phyloP scores from a whole-genome alignment of 257 asterid species.

The Ophiorrhiza pumila region DNA sequence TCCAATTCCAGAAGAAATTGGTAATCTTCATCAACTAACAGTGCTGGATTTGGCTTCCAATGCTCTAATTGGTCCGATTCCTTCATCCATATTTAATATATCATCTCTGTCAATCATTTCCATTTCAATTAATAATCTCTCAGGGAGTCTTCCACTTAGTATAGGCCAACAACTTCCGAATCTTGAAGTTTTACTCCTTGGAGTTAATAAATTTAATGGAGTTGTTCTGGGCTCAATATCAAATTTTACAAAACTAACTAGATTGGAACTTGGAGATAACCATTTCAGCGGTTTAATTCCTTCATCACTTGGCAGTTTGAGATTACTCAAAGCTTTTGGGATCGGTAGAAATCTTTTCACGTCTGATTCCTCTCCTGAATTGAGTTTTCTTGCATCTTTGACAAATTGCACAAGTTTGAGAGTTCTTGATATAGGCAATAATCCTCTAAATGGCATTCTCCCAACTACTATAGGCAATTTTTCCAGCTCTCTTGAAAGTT shows the following conservation, averaged over 20 bases:
- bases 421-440: accelerated
- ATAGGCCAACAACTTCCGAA: not conserved
- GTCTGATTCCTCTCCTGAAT: not conserved
- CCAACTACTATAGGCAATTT: not conserved
- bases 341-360: not conserved
- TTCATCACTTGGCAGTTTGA: not conserved
- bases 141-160: constrained; percentile 7
- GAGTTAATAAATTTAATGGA: not conserved
- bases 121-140: not conserved
- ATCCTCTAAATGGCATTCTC: not conserved
- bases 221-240: not conserved
- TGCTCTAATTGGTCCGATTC: not conserved
- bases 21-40: not conserved
- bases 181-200: not conserved
- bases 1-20: not conserved
- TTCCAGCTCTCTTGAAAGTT: not conserved
- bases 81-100: not conserved
- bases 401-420: not conserved
- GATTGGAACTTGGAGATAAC: not conserved
- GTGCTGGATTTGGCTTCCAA: accelerated
- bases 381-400: not conserved
- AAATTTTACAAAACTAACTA: not conserved
- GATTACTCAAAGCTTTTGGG: not conserved
- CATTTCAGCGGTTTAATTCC: constrained; percentile 5
- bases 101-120: not conserved